Percentiles rank a stretch among this genome's conserved stretches.
These are phyloP conservation scores for Acacia concinna DNA, from an alignment of 331 rosid species.

Conservation along the genomic window DNA sequence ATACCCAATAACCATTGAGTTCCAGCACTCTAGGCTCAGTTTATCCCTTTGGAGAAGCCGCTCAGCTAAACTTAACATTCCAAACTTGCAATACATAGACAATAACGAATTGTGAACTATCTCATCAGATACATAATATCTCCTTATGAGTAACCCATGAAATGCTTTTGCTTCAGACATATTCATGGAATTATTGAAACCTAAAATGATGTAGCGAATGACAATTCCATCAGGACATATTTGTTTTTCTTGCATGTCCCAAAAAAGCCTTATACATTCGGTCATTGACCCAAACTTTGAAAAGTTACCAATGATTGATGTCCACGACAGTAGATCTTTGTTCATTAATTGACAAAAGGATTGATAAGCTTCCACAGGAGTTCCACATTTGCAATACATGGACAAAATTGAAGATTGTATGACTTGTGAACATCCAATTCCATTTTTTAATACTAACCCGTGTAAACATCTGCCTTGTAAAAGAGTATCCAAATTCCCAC, in stretches of 20 bases:
- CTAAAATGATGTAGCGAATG: conserved; percentile 56
- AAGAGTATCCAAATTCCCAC: conserved; percentile 57
- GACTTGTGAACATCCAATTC: conserved; percentile 47
- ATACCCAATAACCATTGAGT: conserved; percentile 56
- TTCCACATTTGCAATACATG: conserved; percentile 72
- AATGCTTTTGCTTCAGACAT: conserved; percentile 58
- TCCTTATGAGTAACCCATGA: conserved; percentile 59
- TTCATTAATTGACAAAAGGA: conserved; percentile 47
- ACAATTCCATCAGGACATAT: conserved; percentile 59
- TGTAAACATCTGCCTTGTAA: conserved; percentile 72
- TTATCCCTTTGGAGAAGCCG: conserved; percentile 46
- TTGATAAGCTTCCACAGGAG: conserved; percentile 51
- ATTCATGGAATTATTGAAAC: conserved; percentile 52
- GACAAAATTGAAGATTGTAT: conserved; percentile 60
- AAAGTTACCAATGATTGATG: conserved; percentile 58
- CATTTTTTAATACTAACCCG: conserved; percentile 54
- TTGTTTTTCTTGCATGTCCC: conserved; percentile 54
- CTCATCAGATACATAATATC: conserved; percentile 31
- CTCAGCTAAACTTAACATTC: conserved; percentile 53
- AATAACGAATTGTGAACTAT: conserved; percentile 49
- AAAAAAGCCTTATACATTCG: conserved; percentile 51
- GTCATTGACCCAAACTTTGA: conserved; percentile 60
- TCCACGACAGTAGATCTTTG: conserved; percentile 74
- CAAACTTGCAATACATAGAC: conserved; percentile 75
- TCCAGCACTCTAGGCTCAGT: conserved; percentile 53